Evolutionary conservation across 2,329 filamentous ascomycete genomes (phyloP).

Genomic region (Byssochlamys sp.): DNA sequence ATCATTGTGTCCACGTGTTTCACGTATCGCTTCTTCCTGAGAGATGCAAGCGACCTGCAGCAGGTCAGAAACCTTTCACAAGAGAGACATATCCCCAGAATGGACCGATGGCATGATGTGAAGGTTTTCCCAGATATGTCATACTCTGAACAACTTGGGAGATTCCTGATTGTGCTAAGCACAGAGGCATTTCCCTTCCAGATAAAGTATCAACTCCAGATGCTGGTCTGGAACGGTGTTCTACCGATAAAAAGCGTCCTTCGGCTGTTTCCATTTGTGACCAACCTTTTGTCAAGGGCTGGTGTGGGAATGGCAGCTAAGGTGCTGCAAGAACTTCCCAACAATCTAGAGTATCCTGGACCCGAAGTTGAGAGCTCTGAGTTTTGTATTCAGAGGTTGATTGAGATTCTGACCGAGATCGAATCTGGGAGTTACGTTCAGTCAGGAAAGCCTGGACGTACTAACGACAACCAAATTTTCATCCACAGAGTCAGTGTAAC

Average conservation of each 20-base stretch:
- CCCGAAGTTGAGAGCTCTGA: conserved; percentile 40
- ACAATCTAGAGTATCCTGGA: conserved; percentile 46
- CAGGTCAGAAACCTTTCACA: conserved; percentile 16
- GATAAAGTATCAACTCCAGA: conserved; percentile 54
- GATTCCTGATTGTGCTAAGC: conserved; percentile 4
- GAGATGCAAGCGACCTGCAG: conserved; percentile 15
- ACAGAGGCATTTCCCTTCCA: conserved; percentile 39
- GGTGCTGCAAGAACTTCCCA: conserved; percentile 46
- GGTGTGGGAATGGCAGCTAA: conserved; percentile 38
- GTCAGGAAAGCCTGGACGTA: conserved; percentile 3
- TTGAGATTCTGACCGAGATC: conserved; percentile 30
- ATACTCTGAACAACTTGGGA: conserved; percentile 8
- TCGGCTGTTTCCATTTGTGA: conserved; percentile 39
- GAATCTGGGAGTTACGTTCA: conserved; percentile 23
- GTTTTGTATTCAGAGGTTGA: conserved; percentile 34
- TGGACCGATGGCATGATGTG: conserved; percentile 13
- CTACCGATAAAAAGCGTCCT: conserved; percentile 48
- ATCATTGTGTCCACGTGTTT: conserved; percentile 24
- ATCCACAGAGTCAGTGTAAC: conserved; percentile 52
- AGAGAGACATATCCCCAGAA: conserved; percentile 10
- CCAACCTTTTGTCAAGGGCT: conserved; percentile 18
- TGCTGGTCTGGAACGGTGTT: conserved; percentile 54
- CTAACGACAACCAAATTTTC: conserved; percentile 33
- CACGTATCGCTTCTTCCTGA: conserved; percentile 37
- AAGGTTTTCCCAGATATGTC: conserved; percentile 1